These are phyloP conservation scores for Trichophyton verrucosum DNA, from an alignment of 2,329 filamentous ascomycete species.

Conservation along the genomic window DNA sequence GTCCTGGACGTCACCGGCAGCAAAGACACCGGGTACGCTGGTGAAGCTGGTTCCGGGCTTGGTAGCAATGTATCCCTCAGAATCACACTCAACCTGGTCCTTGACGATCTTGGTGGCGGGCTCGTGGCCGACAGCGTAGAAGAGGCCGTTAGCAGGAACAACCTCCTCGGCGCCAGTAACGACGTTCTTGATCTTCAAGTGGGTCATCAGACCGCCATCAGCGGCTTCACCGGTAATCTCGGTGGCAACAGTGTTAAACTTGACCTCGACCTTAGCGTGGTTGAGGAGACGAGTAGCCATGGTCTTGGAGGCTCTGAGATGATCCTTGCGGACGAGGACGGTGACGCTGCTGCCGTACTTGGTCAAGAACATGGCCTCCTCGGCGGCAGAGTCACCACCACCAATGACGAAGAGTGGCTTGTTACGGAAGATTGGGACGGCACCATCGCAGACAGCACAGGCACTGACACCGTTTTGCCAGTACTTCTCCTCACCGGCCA, in stretches of 20 bases:
- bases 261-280: conserved; percentile 82
- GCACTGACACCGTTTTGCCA: conserved; percentile 96
- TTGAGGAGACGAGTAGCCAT: conserved; percentile 76
- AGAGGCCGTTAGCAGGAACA: conserved; percentile 82
- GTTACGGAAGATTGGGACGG: conserved; percentile 92
- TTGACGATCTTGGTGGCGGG: conserved; percentile 85
- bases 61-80: conserved; percentile 83
- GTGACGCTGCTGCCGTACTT: conserved; percentile 96
- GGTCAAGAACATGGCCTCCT: conserved; percentile 93
- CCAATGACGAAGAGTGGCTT: conserved; percentile 93
- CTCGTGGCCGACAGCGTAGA: conserved; percentile 96
- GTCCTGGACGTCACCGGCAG: conserved; percentile 94
- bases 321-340: conserved; percentile 78
- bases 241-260: conserved; percentile 67
- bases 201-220: conserved; percentile 66
- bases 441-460: conserved; percentile 94
- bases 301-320: conserved; percentile 75
- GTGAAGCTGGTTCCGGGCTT: conserved; percentile 80
- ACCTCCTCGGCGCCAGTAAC: conserved; percentile 64
- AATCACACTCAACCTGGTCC: conserved; percentile 76
- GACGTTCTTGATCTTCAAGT: conserved; percentile 70
- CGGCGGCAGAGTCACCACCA: conserved; percentile 89
- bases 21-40: conserved; percentile 83
- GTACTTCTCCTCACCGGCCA: conserved; percentile 84
- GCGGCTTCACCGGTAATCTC: conserved; percentile 78